A percentile compares a stretch with the other conserved stretches of the same genome.
Evolutionary conservation across 768 basidiomycete species (phyloP).

Genomic region (Termitomyces sp.): DNA sequence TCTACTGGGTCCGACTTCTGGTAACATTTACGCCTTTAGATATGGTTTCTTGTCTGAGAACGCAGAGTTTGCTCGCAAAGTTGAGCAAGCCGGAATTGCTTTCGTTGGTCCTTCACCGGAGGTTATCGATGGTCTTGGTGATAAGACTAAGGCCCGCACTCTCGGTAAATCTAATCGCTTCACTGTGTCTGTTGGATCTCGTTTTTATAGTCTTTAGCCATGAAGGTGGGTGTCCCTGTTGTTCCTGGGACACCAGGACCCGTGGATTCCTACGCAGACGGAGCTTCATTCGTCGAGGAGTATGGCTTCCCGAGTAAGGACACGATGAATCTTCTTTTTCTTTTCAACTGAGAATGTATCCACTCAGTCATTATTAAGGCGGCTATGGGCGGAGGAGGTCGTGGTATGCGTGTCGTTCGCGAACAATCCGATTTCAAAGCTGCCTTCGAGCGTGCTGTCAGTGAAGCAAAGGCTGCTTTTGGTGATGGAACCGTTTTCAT

Average conservation of each 20-base stretch:
- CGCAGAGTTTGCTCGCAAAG: constrained; percentile 94
- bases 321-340: neutral
- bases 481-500: constrained; percentile 99
- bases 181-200: constrained; percentile 3
- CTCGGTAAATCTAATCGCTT: constrained; percentile 48
- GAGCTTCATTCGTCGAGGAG: constrained; percentile 87
- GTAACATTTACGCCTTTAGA: constrained; percentile 31
- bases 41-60: constrained; percentile 99
- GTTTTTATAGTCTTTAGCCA: constrained; percentile 43
- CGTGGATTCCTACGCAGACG: constrained; percentile 74
- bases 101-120: constrained; percentile 96
- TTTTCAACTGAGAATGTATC: constrained; percentile 3
- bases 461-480: constrained; percentile 94
- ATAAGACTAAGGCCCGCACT: constrained; percentile 96
- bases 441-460: constrained; percentile 87
- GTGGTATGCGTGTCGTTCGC: constrained; percentile 98
- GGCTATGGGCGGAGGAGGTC: constrained; percentile 97
- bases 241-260: constrained; percentile 98
- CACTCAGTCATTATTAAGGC: constrained; percentile 93
- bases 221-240: constrained; percentile 88
- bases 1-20: neutral
- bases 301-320: constrained; percentile 84
- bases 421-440: constrained; percentile 89
- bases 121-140: constrained; percentile 95
- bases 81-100: constrained; percentile 94